These are phyloP conservation scores for Lactarius pseudohatsudake DNA, from an alignment of 768 basidiomycete species.

Conservation along the genomic window DNA sequence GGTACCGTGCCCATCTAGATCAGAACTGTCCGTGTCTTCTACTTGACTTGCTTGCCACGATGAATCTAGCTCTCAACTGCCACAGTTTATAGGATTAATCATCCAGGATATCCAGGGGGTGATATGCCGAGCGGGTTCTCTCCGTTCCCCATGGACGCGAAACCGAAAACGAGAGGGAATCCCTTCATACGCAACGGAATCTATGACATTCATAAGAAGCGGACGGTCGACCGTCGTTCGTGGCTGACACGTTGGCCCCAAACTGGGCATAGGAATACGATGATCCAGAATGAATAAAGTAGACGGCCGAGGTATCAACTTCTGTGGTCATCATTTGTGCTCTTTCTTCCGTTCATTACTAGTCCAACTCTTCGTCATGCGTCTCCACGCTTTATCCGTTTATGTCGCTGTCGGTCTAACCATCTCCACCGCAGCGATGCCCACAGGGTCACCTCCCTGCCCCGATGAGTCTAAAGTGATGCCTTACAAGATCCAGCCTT, in stretches of 20 bases:
- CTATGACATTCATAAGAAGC: constrained; percentile 1
- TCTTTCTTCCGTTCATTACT: constrained; percentile 21
- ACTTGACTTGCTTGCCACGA: neutral
- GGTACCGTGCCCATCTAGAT: neutral
- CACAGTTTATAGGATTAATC: neutral
- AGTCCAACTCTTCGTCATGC: constrained; percentile 17
- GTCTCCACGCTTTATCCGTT: constrained; percentile 7
- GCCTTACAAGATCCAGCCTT: neutral
- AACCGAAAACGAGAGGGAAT: neutral
- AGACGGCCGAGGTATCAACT: neutral
- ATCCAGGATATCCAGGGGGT: neutral
- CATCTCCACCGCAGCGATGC: constrained; percentile 11
- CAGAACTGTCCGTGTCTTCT: too few species aligned
- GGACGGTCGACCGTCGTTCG: neutral
- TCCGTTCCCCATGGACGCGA: neutral
- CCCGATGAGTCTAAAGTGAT: neutral
- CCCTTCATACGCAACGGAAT: neutral
- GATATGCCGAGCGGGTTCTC: neutral
- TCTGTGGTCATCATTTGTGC: constrained; percentile 3
- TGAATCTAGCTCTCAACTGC: neutral
- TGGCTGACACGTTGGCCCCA: neutral
- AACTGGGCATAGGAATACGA: constrained; percentile 17
- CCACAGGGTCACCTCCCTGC: constrained; percentile 3
- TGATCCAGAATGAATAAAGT: constrained; percentile 12
- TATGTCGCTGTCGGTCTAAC: constrained; percentile 6